These are phyloP conservation scores for Penicillium verrucosum DNA, from an alignment of 2,329 filamentous ascomycete genomes.

Conservation along the genomic window DNA sequence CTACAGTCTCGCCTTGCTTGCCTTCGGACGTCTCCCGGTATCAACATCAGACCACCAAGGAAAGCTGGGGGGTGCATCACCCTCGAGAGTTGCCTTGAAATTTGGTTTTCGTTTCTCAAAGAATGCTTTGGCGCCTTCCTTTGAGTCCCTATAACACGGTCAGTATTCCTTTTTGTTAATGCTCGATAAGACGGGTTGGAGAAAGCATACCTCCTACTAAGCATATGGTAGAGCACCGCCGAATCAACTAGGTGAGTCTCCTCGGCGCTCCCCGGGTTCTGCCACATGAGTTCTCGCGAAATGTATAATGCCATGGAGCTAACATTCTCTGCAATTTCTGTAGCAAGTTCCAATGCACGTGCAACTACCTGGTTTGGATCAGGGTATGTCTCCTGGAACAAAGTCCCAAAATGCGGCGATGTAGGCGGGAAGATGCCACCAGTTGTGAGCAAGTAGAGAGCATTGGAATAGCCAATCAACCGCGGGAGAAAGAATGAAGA, in stretches of 20 bases:
- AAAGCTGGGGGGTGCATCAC: conserved; percentile 3
- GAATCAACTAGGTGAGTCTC: conserved; percentile 8
- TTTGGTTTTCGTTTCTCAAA: conserved; percentile 6
- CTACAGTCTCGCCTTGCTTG: conserved; percentile 1
- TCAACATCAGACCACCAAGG: conserved; percentile 10
- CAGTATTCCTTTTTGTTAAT: not conserved
- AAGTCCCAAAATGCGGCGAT: not conserved
- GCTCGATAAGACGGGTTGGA: too few species aligned
- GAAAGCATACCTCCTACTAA: conserved; percentile 3
- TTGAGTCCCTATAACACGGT: conserved; percentile 2
- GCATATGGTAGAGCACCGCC: conserved; percentile 7
- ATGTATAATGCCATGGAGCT: conserved; percentile 7
- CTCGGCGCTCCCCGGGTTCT: conserved; percentile 7
- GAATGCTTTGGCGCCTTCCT: conserved; percentile 1
- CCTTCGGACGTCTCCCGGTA: not conserved
- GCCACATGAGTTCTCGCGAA: conserved; percentile 9
- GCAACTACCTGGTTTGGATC: not conserved
- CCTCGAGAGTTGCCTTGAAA: conserved; percentile 1
- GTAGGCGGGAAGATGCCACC: not conserved
- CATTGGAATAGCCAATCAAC: conserved; percentile 8
- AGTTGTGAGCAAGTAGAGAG: conserved; percentile 6
- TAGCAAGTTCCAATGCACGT: conserved; percentile 4
- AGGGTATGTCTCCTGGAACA: conserved; percentile 7
- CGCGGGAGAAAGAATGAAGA: conserved; percentile 10
- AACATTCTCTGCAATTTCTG: conserved; percentile 2